Base-by-base conservation (phyloP, 768 basidiomycete genomes). In the Pleurotus salmoneostramineus region DNA sequence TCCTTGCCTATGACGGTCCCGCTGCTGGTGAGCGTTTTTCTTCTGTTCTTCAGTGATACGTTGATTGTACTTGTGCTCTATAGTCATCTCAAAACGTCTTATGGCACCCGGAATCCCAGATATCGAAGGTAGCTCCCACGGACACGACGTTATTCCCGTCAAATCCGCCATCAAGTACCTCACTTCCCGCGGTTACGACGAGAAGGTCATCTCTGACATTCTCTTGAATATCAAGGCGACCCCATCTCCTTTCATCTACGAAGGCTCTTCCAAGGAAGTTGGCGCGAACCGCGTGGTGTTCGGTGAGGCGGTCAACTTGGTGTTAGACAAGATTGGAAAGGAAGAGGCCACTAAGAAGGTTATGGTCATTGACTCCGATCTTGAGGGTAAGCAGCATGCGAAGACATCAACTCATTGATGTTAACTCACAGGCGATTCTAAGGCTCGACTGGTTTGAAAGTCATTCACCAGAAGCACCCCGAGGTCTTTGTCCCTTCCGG, bases 391-490 rank as follows among this genome's bases (percentile, higher is more conserved):
- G 46, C 17, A 27, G 11, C 17, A 40, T 47, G 14, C 15, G 12
- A n/a, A 1, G 12, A 10, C 11, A 7, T 49, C 27, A 1, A 49
- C 15, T 5, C 5, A 32, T 8, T 5, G 3, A 27, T 1, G 48
- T 11, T 32, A 2, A 2, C 17, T 5, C 45, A n/a, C n/a, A 2
- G 1, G 48, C 17, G 48, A 94, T 67, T 72, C 94, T 48, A 75
- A 75, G 93, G 93, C 35, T 94, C 93, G 0, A 95, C 93, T 32
- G 93, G 93, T 57, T 73, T 95, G 63, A 93, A 91, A 72, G 84
- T 80, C 50, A 94, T 95, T 59, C 92, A 93, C 71, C 84, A 91
- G 73, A 91, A 91, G 72, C 90, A 94, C 65, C 93, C 93, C 2
- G 91, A 94, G 68, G 90, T 92, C 14, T 94, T 93, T 67, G 61